Percentiles rank a stretch among this genome's conserved stretches.
These are phyloP conservation scores for Kuraishia ogatae DNA, from an alignment of 805 yeast genomes.

Conservation along the genomic window DNA sequence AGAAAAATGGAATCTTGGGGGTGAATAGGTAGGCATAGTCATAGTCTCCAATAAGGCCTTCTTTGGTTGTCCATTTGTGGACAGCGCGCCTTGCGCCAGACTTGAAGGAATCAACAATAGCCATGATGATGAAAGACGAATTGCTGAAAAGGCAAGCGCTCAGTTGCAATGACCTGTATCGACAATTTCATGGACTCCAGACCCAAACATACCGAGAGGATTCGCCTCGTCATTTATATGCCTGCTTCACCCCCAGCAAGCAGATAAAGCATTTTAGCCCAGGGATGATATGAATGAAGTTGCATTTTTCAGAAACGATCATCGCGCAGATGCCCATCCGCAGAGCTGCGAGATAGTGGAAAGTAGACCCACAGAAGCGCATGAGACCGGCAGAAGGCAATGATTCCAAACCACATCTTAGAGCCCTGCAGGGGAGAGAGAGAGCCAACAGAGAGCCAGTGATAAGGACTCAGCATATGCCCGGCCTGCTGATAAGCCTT, in stretches of 20 bases:
- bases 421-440: not conserved
- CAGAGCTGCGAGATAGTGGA: not conserved
- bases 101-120: not conserved
- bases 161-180: not conserved
- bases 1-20: conserved; percentile 67
- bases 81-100: conserved; percentile 12
- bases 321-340: not conserved
- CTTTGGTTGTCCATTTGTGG: conserved; percentile 57
- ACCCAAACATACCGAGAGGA: not conserved
- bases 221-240: not conserved
- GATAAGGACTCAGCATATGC: not conserved
- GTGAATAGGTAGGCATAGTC: conserved; percentile 74
- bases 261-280: no score
- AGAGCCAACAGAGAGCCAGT: not conserved
- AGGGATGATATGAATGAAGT: no score
- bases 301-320: not conserved
- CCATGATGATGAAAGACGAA: not conserved
- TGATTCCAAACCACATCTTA: not conserved
- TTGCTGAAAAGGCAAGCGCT: not conserved
- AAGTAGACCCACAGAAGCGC: not conserved
- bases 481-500: not conserved
- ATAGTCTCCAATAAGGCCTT: conserved; percentile 82
- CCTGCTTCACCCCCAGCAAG: not conserved
- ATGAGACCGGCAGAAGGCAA: not conserved
- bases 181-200: not conserved